Evolutionary conservation across 257 asterid species (phyloP).

Genomic region (Scutellaria baicalensis): DNA sequence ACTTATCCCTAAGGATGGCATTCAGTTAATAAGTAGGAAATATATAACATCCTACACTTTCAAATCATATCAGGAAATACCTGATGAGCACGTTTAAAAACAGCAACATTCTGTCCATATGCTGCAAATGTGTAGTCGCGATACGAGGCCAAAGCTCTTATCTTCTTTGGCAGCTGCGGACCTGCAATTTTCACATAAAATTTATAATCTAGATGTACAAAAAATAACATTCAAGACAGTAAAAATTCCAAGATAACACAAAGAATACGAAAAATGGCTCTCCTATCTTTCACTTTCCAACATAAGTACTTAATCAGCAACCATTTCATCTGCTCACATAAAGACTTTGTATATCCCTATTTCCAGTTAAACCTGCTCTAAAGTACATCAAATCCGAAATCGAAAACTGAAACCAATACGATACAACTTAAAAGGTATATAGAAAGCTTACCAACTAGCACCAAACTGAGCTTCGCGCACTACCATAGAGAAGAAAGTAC

Average conservation of each 20-base stretch:
- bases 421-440: background rate
- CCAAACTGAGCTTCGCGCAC: slow-evolving; percentile 89
- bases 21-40: background rate
- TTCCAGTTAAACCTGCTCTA: background rate
- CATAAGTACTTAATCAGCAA: background rate
- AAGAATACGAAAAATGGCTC: background rate
- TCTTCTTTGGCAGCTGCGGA: slow-evolving; percentile 87
- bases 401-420: background rate
- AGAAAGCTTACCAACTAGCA: slow-evolving; percentile 67
- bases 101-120: slow-evolving; percentile 63
- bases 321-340: background rate
- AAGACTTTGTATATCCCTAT: background rate
- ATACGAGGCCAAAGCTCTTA: slow-evolving; percentile 81
- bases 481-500: slow-evolving; percentile 20
- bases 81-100: slow-evolving; percentile 85
- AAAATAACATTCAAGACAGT: background rate
- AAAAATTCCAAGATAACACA: background rate
- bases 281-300: background rate
- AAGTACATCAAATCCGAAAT: too few species aligned
- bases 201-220: background rate
- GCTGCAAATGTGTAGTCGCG: slow-evolving; percentile 94
- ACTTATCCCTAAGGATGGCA: background rate
- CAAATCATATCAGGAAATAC: slow-evolving; percentile 21
- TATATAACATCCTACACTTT: background rate
- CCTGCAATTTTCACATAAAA: slow-evolving; percentile 38